Percentiles rank a stretch among this genome's conserved stretches.
These are phyloP conservation scores for Trametes cinnabarina DNA, from an alignment of 768 basidiomycete species.

Conservation along the genomic window DNA sequence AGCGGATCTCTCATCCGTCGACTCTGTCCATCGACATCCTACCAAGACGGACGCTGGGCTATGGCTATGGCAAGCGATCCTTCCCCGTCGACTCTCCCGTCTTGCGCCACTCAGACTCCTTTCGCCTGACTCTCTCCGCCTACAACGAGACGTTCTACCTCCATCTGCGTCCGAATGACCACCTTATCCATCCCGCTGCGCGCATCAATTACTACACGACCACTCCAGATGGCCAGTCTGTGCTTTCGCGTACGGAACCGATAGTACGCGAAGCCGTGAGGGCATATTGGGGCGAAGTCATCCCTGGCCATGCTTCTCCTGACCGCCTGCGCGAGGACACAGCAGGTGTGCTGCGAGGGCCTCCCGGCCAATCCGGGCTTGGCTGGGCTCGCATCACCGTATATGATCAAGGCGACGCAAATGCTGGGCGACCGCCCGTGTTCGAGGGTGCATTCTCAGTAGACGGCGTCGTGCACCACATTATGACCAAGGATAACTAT, in stretches of 20 bases:
- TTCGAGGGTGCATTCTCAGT: slow-evolving; percentile 79
- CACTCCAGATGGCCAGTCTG: slow-evolving; percentile 47
- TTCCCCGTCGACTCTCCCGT: slow-evolving; percentile 39
- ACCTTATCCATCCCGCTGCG: slow-evolving; percentile 77
- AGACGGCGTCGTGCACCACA: slow-evolving; percentile 64
- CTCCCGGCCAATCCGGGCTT: slow-evolving; percentile 42
- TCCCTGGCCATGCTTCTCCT: slow-evolving; percentile 52
- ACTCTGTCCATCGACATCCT: slow-evolving; percentile 41
- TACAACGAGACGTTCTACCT: slow-evolving; percentile 67
- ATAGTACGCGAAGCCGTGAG: slow-evolving; percentile 61
- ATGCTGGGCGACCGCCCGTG: slow-evolving; percentile 46
- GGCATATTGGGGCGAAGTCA: slow-evolving; percentile 75
- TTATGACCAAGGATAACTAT: slow-evolving; percentile 71
- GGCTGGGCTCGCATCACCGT: slow-evolving; percentile 83
- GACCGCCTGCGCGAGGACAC: slow-evolving; percentile 62
- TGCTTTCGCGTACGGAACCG: slow-evolving; percentile 54
- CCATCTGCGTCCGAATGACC: slow-evolving; percentile 73
- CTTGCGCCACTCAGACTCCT: slow-evolving; percentile 66
- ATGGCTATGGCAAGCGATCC: slow-evolving; percentile 24
- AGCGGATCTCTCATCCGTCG: slow-evolving; percentile 37
- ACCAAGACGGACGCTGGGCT: slow-evolving; percentile 30
- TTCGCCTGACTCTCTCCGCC: slow-evolving; percentile 66
- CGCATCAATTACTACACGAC: slow-evolving; percentile 64
- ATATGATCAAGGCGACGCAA: slow-evolving; percentile 55
- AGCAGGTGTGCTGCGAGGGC: slow-evolving; percentile 49